A percentile compares a stretch with the other conserved stretches of the same genome.
Evolutionary conservation across 371 early-diverging fungal species (phyloP).

Genomic region (Rhizopus stolonifer): DNA sequence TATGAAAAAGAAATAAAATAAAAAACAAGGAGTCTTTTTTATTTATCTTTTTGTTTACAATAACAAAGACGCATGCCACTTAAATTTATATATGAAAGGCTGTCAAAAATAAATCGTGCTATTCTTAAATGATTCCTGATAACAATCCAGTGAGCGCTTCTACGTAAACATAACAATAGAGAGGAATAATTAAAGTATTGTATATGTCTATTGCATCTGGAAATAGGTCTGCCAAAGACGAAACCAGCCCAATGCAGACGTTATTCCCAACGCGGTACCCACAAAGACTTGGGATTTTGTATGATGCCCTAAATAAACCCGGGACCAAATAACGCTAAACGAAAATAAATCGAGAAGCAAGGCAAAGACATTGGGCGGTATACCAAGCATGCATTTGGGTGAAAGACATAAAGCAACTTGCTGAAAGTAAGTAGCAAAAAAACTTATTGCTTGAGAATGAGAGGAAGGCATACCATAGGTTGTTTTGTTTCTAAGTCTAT

Average conservation of each 20-base stretch:
- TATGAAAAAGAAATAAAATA: too few relatives aligned
- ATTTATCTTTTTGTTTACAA: too few relatives aligned
- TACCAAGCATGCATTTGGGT: background rate
- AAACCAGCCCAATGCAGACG: conserved; percentile 39
- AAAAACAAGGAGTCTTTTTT: too few relatives aligned
- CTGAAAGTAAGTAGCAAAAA: conserved; percentile 57
- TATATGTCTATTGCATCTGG: background rate
- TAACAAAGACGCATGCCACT: too few relatives aligned
- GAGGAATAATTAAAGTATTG: too few relatives aligned
- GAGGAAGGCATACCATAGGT: conserved; percentile 78
- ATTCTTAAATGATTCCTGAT: too few relatives aligned
- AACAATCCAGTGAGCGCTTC: background rate
- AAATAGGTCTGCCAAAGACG: conserved; percentile 26
- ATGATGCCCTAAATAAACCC: conserved; percentile 52
- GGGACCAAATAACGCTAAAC: conserved; percentile 53
- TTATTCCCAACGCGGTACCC: conserved; percentile 40
- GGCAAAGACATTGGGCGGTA: background rate
- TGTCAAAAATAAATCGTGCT: too few relatives aligned
- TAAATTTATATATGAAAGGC: too few relatives aligned
- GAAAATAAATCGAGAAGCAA: conserved; percentile 31
- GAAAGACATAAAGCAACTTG: conserved; percentile 15
- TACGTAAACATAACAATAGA: too few relatives aligned
- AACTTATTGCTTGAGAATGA: conserved; percentile 74
- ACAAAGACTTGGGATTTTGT: conserved; percentile 52
- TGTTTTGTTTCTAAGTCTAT: conserved; percentile 2